phyloP scores from a whole-genome alignment of 148 eudicot genomes.

The Rhododendron kiyosumense region DNA sequence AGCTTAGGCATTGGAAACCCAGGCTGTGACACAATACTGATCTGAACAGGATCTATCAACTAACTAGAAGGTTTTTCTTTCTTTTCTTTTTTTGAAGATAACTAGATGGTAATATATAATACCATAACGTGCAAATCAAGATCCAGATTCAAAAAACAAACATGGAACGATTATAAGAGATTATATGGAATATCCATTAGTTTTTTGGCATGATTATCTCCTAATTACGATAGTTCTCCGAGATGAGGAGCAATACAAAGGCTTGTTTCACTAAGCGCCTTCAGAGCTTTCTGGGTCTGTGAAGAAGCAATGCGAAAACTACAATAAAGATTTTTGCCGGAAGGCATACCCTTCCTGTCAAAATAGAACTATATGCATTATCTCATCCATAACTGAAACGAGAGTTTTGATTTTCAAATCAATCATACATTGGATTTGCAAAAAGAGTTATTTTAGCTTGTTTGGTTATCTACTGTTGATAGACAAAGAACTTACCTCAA shows the following conservation, averaged over 20 bases:
- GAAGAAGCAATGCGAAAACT: not conserved
- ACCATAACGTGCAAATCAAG: not conserved
- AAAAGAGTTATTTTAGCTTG: not conserved
- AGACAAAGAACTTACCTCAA: constrained; percentile 57
- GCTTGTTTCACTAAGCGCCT: not conserved
- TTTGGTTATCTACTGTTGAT: not conserved
- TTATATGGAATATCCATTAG: not conserved
- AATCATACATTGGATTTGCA: not conserved
- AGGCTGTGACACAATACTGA: not conserved
- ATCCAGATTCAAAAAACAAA: not conserved
- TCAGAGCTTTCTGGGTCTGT: not conserved
- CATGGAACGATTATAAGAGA: not conserved
- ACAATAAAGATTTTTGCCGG: not conserved
- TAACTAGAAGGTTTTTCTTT: not conserved
- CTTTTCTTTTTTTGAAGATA: not conserved
- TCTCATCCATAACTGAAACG: not conserved
- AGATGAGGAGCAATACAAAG: not conserved
- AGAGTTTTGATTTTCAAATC: not conserved
- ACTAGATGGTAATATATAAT: not conserved
- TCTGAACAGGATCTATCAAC: not conserved
- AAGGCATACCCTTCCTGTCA: not conserved
- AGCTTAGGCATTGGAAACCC: not conserved
- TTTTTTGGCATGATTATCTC: not conserved
- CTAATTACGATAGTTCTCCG: not conserved
- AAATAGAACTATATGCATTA: not conserved